Evolutionary conservation across 495 filamentous ascomycete genomes (phyloP).

Genomic region (Pseudotulostoma volvatum): DNA sequence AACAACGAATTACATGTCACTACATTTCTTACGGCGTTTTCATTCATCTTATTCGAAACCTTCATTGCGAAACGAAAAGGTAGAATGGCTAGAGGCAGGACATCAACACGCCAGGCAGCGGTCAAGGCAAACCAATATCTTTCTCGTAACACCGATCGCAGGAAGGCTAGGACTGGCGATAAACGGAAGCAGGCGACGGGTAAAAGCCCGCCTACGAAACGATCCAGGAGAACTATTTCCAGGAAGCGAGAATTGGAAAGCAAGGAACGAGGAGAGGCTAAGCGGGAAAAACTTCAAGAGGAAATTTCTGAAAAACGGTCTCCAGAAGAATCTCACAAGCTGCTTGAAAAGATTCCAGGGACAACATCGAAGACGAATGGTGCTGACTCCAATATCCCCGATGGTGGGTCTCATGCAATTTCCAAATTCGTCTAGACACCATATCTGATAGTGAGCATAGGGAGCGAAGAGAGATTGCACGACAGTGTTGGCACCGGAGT

Average conservation of each 20-base stretch:
- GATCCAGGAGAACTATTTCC: constrained; percentile 10
- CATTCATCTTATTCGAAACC: no score
- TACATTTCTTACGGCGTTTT: background rate
- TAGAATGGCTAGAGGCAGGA: constrained; percentile 20
- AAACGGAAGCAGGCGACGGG: constrained; percentile 22
- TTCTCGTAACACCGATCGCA: constrained; percentile 11
- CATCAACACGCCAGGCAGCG: constrained; percentile 27
- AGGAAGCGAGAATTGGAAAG: constrained; percentile 2
- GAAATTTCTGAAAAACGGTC: background rate
- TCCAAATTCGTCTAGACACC: background rate
- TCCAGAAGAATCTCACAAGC: background rate
- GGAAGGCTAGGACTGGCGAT: constrained; percentile 12
- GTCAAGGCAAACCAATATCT: constrained; percentile 32
- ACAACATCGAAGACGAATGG: no score
- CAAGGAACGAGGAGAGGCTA: background rate
- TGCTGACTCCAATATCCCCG: no score
- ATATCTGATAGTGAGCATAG: background rate
- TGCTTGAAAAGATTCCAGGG: background rate
- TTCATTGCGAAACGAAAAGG: background rate
- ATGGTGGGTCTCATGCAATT: no score
- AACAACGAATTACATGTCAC: background rate
- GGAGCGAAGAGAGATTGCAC: background rate
- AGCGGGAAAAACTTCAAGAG: constrained; percentile 13
- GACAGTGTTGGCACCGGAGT: constrained; percentile 11
- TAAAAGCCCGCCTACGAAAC: constrained; percentile 16